These are phyloP conservation scores for Termitomyces sp. DNA, from an alignment of 768 basidiomycete genomes.

Conservation along the genomic window DNA sequence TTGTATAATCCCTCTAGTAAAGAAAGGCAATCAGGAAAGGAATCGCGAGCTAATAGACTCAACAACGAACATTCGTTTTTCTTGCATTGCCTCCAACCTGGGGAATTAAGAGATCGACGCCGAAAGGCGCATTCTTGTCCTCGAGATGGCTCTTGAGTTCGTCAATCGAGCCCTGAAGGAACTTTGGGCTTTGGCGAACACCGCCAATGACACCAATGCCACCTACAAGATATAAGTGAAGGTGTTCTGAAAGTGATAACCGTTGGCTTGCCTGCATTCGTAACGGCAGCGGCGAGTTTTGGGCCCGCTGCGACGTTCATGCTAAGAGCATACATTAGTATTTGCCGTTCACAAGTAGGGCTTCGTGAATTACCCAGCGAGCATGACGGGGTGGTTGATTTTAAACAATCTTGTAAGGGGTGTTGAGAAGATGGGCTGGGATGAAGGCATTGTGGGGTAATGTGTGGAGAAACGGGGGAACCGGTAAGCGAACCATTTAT, in stretches of 20 bases:
- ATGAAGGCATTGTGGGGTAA: conserved; percentile 56
- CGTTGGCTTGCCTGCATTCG: conserved; percentile 63
- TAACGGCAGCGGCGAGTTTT: conserved; percentile 82
- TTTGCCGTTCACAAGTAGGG: background rate
- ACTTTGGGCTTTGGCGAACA: conserved; percentile 65
- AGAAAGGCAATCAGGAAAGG: background rate
- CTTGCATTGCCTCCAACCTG: conserved; percentile 79
- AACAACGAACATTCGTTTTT: conserved; percentile 62
- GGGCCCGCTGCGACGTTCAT: conserved; percentile 90
- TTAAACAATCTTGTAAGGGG: conserved; percentile 73
- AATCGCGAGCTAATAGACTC: conserved; percentile 3
- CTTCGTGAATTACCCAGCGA: conserved; percentile 52
- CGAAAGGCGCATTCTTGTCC: conserved; percentile 73
- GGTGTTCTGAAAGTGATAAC: background rate
- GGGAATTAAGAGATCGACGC: conserved; percentile 82
- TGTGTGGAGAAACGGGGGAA: conserved; percentile 3
- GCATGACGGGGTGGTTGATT: conserved; percentile 81
- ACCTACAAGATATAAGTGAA: conserved; percentile 28
- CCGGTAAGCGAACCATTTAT: background rate
- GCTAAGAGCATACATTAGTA: conserved; percentile 25
- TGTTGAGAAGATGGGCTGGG: conserved; percentile 61
- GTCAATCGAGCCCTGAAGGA: conserved; percentile 62
- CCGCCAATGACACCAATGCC: conserved; percentile 91
- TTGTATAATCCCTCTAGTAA: conserved; percentile 58
- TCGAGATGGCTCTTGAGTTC: conserved; percentile 74